Evolutionary conservation across 805 yeast genomes (phyloP), one percentile per base, ranked within the genome.

Genomic region (Metschnikowia peoriensis): DNA sequence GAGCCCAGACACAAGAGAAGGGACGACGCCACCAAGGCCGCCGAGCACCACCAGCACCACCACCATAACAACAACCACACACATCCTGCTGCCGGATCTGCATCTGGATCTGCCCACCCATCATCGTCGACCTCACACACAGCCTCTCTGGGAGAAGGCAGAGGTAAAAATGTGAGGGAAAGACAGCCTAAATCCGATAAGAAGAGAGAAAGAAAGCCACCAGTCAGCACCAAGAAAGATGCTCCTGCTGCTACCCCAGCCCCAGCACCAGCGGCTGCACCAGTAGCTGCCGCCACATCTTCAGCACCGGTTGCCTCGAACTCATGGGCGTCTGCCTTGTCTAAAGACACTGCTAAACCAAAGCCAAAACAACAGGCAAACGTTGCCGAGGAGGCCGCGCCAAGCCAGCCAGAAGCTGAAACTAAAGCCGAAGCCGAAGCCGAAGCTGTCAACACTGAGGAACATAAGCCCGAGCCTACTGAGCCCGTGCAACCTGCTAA

Each of bases 1-100:
- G 87, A 85, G 69, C 81, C 80, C 52, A 76, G 79, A 72, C 61
- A 63, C 51, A 70, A 70, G 61, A 82, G 69, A 74, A 67, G 69
- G 57, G 73, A 68, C 28, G 62, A 59, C n/a, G 17, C 43, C 58
- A 15, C 56, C 44, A 55, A 49, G 32, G 35, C 58, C 17, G 37
- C 47, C 17, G 50, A 50, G 22, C 7, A 10, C 43, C 8, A 27
- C n/a, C 29, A 50, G 60, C 27, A 28, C 39, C 4, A 34, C 12
- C 16, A 28, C 22, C 2, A 22, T 4, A 22, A 22, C 22, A 22
- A 4, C 22, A 22, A 22, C 22, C 22, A 22, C 22, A 22, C 22
- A 22, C 22, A 22, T 22, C 22, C 49, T 17, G 38, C 41, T 5
- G 40, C 35, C 35, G 35, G 35, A 9, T 10, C 35, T 32, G 14